These are phyloP conservation scores for Vinca major DNA, from an alignment of 305 asterid species.

Conservation along the genomic window DNA sequence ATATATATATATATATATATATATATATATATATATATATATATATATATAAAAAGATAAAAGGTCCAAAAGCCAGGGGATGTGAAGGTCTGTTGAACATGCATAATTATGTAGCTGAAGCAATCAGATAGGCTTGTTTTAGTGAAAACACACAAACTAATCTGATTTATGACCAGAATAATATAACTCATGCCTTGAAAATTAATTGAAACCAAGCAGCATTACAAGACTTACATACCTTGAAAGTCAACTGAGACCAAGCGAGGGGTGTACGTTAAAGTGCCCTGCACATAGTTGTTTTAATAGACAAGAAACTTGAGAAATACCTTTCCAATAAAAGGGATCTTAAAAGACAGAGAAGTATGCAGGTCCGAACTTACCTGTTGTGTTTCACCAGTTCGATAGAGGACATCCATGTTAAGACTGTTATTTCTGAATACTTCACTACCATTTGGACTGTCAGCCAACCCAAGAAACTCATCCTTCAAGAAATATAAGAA, in stretches of 20 bases:
- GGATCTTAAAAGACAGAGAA: background rate
- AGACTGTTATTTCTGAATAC: slow-evolving; percentile 53
- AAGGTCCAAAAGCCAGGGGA: background rate
- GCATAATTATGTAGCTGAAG: background rate
- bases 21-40: too few species aligned
- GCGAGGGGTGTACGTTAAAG: slow-evolving; percentile 78
- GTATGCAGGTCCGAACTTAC: slow-evolving; percentile 22
- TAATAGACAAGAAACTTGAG: background rate
- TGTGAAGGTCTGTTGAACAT: background rate
- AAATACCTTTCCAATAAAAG: too few species aligned
- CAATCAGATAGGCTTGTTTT: too few species aligned
- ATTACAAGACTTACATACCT: slow-evolving; percentile 34
- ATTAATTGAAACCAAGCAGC: slow-evolving; percentile 6
- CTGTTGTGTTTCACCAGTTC: slow-evolving; percentile 82
- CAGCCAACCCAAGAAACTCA: slow-evolving; percentile 88
- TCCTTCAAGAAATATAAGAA: slow-evolving; percentile 47
- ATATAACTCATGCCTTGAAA: too few species aligned
- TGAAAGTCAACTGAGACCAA: slow-evolving; percentile 73
- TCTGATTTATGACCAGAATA: too few species aligned
- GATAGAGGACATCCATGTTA: slow-evolving; percentile 72
- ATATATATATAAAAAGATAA: too few species aligned
- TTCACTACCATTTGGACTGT: slow-evolving; percentile 40
- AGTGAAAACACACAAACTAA: too few species aligned
- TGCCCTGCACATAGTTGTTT: slow-evolving; percentile 46
- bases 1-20: too few species aligned